Percentiles rank a stretch among this genome's conserved stretches.
Evolutionary conservation across 2,329 filamentous ascomycete species (phyloP).

Genomic region (Trichoderma atrobrunneum): DNA sequence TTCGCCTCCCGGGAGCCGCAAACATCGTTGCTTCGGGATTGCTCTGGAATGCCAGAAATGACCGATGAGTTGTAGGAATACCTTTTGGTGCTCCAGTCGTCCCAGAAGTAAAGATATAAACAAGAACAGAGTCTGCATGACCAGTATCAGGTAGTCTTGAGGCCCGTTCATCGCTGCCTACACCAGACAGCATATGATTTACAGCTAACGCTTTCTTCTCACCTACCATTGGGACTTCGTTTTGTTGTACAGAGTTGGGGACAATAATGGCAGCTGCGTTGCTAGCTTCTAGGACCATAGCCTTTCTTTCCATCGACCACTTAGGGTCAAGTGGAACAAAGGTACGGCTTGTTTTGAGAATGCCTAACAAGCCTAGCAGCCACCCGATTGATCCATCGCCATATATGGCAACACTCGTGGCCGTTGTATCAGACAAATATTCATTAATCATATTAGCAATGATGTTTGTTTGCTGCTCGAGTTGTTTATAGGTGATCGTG

Average conservation of each 20-base stretch:
- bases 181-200: neutral
- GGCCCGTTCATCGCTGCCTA: too few relatives aligned
- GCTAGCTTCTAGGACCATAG: neutral
- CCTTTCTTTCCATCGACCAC: conserved; percentile 8
- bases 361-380: conserved; percentile 9
- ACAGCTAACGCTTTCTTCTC: neutral
- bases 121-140: neutral
- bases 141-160: neutral
- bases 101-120: conserved; percentile 17
- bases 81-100: conserved; percentile 17
- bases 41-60: conserved; percentile 15
- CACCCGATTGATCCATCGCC: conserved; percentile 12
- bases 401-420: neutral
- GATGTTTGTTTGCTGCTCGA: neutral
- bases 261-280: neutral
- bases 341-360: conserved; percentile 3
- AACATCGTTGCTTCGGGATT: conserved; percentile 15
- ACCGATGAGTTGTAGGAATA: conserved; percentile 6
- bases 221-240: neutral
- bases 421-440: neutral
- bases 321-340: conserved; percentile 17
- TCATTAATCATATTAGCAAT: neutral
- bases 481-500: neutral
- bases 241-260: neutral
- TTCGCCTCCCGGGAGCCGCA: conserved; percentile 9